phyloP scores from a whole-genome alignment of 257 asterid species.

The Solanum raphanifolium region DNA sequence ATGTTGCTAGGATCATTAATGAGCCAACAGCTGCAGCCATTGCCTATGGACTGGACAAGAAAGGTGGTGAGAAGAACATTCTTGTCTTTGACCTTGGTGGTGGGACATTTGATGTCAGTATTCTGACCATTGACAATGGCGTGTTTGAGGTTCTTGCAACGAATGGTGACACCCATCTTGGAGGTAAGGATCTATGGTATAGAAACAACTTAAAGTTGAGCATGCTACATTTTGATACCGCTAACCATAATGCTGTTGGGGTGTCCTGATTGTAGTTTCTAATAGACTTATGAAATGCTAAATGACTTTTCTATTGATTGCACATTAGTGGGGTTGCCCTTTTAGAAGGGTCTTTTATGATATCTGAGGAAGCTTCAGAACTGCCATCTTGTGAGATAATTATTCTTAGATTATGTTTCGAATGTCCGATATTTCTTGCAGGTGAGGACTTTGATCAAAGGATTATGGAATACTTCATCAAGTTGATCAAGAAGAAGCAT shows the following conservation, averaged over 20 bases:
- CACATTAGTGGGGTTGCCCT: background rate
- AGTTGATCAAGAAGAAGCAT: conserved; percentile 92
- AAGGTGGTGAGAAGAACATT: conserved; percentile 85
- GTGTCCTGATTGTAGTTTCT: background rate
- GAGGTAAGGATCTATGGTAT: conserved; percentile 42
- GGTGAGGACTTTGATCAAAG: conserved; percentile 99
- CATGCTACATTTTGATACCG: background rate
- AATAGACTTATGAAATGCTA: background rate
- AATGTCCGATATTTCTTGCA: conserved; percentile 12
- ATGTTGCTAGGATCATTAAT: conserved; percentile 82
- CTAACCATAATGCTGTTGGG: background rate
- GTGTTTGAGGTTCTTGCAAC: conserved; percentile 96
- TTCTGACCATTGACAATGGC: conserved; percentile 90
- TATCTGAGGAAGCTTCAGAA: background rate
- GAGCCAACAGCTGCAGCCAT: conserved; percentile 98
- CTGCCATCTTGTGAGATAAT: background rate
- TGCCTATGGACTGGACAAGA: conserved; percentile 92
- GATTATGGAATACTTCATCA: conserved; percentile 90
- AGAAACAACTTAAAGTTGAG: background rate
- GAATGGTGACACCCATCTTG: conserved; percentile 95
- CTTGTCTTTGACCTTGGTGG: conserved; percentile 98
- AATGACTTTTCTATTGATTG: background rate
- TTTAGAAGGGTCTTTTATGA: background rate
- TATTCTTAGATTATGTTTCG: background rate
- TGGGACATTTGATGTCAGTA: conserved; percentile 95